A percentile compares a stretch with the other conserved stretches of the same genome.
phyloP scores from a whole-genome alignment of 1,139 yeast species.

The Saccharomyces hybrid region DNA sequence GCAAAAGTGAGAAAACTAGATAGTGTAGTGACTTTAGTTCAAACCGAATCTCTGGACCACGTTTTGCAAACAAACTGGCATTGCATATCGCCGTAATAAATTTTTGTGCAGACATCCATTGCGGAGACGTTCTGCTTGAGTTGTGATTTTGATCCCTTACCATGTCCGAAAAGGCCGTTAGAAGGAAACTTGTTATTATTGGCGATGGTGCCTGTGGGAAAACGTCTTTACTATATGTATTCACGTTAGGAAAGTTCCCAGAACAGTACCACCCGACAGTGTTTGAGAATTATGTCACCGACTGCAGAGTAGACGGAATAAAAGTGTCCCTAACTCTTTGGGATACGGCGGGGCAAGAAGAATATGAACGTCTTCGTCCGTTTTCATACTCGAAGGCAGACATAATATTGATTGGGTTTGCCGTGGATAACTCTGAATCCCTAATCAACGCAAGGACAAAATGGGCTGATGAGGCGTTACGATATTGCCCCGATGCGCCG shows the following conservation, averaged over 20 bases:
- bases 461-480: slow-evolving; percentile 65
- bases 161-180: slow-evolving; percentile 36
- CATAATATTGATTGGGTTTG: slow-evolving; percentile 63
- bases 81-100: not conserved
- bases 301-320: slow-evolving; percentile 87
- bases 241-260: slow-evolving; percentile 77
- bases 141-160: not conserved
- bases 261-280: slow-evolving; percentile 89
- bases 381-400: slow-evolving; percentile 70
- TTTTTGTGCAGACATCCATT: not conserved
- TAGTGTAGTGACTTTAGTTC: not conserved
- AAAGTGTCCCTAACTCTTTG: slow-evolving; percentile 83
- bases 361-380: slow-evolving; percentile 67
- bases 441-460: slow-evolving; percentile 58
- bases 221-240: slow-evolving; percentile 83
- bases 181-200: slow-evolving; percentile 78
- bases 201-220: slow-evolving; percentile 97
- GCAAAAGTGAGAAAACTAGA: no score
- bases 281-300: slow-evolving; percentile 90
- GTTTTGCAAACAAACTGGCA: not conserved
- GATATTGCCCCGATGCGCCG: slow-evolving; percentile 63
- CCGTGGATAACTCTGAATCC: slow-evolving; percentile 63
- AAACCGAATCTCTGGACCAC: not conserved
- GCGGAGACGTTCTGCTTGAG: not conserved
- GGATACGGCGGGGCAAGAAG: slow-evolving; percentile 98